Percentiles rank a stretch among this genome's conserved stretches.
Conservation (phyloP, 768 basidiomycete species). For the Trametes elegans region DNA sequence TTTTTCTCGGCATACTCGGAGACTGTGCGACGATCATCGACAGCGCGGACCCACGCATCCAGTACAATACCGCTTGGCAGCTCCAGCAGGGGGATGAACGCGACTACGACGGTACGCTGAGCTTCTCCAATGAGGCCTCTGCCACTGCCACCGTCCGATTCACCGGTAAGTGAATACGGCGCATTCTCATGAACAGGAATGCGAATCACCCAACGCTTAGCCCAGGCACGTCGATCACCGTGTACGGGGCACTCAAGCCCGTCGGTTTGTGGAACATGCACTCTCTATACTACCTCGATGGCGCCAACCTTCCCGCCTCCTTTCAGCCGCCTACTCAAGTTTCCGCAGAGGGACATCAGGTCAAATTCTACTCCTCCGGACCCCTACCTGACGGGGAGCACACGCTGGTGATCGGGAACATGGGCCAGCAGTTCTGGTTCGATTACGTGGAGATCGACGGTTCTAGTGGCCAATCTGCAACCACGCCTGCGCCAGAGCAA, state of each 20-base stretch:
- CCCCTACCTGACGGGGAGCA: not conserved
- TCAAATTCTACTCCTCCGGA: not conserved
- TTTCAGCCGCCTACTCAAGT: not conserved
- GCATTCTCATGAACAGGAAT: not conserved
- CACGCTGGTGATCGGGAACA: not conserved
- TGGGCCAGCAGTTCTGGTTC: conserved; percentile 6
- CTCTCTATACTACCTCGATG: conserved; percentile 1
- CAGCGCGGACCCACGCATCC: not conserved
- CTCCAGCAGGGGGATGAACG: not conserved
- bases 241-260: conserved; percentile 1
- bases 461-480: not conserved
- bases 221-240: not conserved
- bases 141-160: not conserved
- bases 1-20: not conserved
- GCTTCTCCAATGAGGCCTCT: not conserved
- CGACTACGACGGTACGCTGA: not conserved
- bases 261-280: conserved; percentile 1
- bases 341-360: not conserved
- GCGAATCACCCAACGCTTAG: not conserved
- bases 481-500: too few relatives aligned
- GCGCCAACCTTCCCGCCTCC: not conserved
- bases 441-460: not conserved
- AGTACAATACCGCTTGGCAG: not conserved
- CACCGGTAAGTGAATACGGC: not conserved
- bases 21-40: not conserved